phyloP scores from a whole-genome alignment of 164 flowering plant genomes.

The Litsea cubeba region DNA sequence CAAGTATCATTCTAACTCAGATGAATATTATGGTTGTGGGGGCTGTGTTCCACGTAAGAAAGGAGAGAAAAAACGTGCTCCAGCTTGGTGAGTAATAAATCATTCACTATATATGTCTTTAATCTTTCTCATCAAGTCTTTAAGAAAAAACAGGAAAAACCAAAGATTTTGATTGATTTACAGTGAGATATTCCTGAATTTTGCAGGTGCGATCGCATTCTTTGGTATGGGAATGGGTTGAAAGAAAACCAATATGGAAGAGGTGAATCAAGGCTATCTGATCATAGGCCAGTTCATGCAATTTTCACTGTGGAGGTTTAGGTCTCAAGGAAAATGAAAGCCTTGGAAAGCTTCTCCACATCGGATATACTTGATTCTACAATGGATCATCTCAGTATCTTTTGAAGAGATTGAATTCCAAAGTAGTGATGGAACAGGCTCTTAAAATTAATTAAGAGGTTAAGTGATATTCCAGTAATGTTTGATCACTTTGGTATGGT shows the following conservation, averaged over 20 bases:
- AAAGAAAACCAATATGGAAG: constrained; percentile 62
- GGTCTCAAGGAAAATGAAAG: constrained; percentile 21
- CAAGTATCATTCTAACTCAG: constrained; percentile 56
- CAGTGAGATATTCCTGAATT: neutral
- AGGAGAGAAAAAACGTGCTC: constrained; percentile 75
- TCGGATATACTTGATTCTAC: constrained; percentile 35
- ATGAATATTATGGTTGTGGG: constrained; percentile 60
- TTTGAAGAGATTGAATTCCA: constrained; percentile 12
- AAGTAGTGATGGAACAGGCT: constrained; percentile 26
- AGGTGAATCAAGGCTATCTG: constrained; percentile 73
- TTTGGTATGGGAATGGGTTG: constrained; percentile 78
- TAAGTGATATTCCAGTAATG: no score
- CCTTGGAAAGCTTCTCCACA: constrained; percentile 18
- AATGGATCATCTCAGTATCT: constrained; percentile 15
- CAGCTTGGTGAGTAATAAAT: constrained; percentile 56
- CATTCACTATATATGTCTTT: no score
- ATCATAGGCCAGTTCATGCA: constrained; percentile 83
- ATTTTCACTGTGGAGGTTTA: constrained; percentile 55
- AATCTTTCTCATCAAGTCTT: no score
- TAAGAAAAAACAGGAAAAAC: neutral
- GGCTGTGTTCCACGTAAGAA: constrained; percentile 46
- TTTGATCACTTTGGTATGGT: no score
- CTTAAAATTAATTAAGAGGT: neutral
- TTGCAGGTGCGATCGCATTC: constrained; percentile 83
- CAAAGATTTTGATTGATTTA: neutral